Percentiles rank a stretch among this genome's conserved stretches.
phyloP scores from a whole-genome alignment of 148 eudicot genomes.

The Silene uniflora region DNA sequence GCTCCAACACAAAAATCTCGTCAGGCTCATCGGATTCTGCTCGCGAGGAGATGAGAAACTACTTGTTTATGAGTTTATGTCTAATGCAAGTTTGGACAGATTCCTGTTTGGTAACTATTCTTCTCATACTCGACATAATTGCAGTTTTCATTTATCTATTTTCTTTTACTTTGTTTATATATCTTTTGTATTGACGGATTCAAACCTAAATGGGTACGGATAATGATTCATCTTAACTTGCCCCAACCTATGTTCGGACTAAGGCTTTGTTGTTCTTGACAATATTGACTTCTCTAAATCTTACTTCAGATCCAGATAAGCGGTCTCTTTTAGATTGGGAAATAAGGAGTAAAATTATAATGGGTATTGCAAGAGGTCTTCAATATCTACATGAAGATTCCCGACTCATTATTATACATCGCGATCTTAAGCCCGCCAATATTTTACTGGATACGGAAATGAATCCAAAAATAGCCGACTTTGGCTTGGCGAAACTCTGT shows the following conservation, averaged over 20 bases:
- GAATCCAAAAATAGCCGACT: slow-evolving; percentile 61
- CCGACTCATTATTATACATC: too few relatives aligned
- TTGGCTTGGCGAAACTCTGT: slow-evolving; percentile 46
- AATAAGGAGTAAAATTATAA: slow-evolving; percentile 15
- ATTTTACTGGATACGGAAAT: slow-evolving; percentile 19
- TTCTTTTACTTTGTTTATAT: too few relatives aligned
- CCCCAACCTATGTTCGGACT: too few relatives aligned
- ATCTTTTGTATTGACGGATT: too few relatives aligned
- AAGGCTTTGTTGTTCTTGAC: not conserved
- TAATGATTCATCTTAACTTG: too few relatives aligned
- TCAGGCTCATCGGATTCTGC: slow-evolving; percentile 5
- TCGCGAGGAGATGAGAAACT: not conserved
- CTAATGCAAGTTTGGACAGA: too few relatives aligned
- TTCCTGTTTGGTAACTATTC: slow-evolving; percentile 3
- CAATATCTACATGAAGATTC: too few relatives aligned
- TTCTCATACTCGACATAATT: not conserved
- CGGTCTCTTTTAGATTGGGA: slow-evolving; percentile 1
- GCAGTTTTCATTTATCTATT: too few relatives aligned
- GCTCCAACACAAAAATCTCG: slow-evolving; percentile 21
- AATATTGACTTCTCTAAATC: not conserved
- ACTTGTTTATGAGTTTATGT: too few relatives aligned
- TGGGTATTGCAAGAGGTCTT: slow-evolving; percentile 22
- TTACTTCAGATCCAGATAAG: not conserved
- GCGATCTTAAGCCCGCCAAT: too few relatives aligned
- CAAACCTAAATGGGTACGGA: too few relatives aligned